Conservation (phyloP, 1,284 basidiomycete genomes). For the Ceratobasidium sp. region DNA sequence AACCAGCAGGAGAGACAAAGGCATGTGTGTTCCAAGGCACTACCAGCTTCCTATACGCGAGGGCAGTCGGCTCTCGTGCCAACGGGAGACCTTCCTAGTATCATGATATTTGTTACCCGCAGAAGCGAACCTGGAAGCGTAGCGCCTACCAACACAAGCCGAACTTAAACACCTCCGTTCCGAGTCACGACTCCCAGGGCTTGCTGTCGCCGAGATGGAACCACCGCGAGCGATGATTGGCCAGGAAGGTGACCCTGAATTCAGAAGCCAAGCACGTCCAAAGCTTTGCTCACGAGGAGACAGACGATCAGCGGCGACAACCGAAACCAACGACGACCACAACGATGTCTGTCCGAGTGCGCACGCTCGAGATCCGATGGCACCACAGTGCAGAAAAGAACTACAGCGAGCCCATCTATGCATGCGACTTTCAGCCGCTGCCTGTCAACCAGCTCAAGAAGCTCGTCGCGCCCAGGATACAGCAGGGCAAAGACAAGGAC, state of each 20-base stretch:
- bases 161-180: too few relatives aligned
- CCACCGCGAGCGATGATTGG: neutral
- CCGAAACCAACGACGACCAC: neutral
- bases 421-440: constrained; percentile 90
- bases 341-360: constrained; percentile 66
- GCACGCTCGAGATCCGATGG: constrained; percentile 90
- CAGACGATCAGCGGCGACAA: constrained; percentile 19
- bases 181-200: too few relatives aligned
- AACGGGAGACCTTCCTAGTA: too few relatives aligned
- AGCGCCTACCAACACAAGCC: too few relatives aligned
- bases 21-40: too few relatives aligned
- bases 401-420: constrained; percentile 84
- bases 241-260: constrained; percentile 18
- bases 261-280: constrained; percentile 24
- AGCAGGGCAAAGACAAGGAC: constrained; percentile 67
- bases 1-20: too few relatives aligned
- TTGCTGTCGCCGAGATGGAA: neutral
- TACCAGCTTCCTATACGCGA: too few relatives aligned
- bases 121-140: too few relatives aligned
- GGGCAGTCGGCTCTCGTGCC: too few relatives aligned
- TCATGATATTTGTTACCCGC: too few relatives aligned
- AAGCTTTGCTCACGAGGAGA: constrained; percentile 8
- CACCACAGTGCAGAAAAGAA: constrained; percentile 64
- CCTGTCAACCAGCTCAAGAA: constrained; percentile 54
- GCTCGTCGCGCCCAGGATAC: constrained; percentile 52